These are phyloP conservation scores for Hyphopichia burtonii DNA, from an alignment of 1,139 yeast genomes.

Conservation along the genomic window DNA sequence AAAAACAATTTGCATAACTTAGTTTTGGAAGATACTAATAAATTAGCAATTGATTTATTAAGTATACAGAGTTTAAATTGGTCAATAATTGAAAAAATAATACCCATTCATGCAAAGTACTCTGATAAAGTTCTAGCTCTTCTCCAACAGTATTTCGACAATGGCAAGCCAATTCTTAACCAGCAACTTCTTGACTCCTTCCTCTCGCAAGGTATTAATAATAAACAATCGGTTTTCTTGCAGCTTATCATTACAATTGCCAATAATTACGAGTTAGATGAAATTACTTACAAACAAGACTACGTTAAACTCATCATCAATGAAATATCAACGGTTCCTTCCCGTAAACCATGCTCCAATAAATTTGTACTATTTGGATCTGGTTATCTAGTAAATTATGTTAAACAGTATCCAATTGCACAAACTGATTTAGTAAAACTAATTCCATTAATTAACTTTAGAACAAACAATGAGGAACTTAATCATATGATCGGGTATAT, in stretches of 20 bases:
- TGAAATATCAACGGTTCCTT: too few species aligned
- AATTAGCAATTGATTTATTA: not conserved
- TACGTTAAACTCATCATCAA: not conserved
- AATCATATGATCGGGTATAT: not conserved
- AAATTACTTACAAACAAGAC: not conserved
- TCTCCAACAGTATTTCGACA: not conserved
- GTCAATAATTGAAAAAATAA: not conserved
- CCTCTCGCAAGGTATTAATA: not conserved
- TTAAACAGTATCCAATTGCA: not conserved
- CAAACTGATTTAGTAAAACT: not conserved
- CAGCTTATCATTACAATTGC: not conserved
- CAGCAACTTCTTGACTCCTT: not conserved
- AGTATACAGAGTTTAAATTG: not conserved
- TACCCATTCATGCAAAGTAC: not conserved
- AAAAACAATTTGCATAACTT: too few species aligned
- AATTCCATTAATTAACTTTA: not conserved
- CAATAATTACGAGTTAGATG: not conserved
- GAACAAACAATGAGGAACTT: not conserved
- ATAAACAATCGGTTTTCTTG: not conserved
- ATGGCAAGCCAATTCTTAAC: not conserved
- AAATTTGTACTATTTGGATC: not conserved
- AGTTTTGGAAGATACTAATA: too few species aligned
- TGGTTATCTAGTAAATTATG: not conserved
- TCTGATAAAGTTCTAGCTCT: not conserved
- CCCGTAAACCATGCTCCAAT: not conserved